phyloP scores from a whole-genome alignment of 2,329 filamentous ascomycete species.

The Diplodia corticola region DNA sequence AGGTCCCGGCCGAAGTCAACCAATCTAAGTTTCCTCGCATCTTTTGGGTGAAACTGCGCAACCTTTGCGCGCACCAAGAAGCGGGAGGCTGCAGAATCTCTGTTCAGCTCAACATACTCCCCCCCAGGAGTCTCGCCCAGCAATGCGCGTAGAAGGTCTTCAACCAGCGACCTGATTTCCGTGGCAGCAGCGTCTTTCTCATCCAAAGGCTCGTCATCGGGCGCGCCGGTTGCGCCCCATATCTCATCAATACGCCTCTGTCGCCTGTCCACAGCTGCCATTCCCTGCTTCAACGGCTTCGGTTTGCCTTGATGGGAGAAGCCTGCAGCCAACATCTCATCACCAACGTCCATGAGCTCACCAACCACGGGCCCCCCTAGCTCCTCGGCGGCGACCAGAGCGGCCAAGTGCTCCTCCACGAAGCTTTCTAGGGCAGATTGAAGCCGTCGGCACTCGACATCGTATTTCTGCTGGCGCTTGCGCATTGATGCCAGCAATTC shows the following conservation, averaged over 20 bases:
- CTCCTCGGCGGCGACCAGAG: slow-evolving; percentile 80
- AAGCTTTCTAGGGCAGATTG: slow-evolving; percentile 68
- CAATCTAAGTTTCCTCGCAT: slow-evolving; percentile 53
- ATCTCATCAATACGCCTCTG: slow-evolving; percentile 56
- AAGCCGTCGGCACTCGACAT: slow-evolving; percentile 61
- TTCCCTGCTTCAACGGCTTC: slow-evolving; percentile 41
- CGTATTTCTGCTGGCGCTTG: slow-evolving; percentile 60
- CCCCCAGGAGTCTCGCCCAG: slow-evolving; percentile 38
- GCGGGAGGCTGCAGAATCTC: slow-evolving; percentile 54
- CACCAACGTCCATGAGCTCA: slow-evolving; percentile 65
- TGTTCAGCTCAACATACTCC: slow-evolving; percentile 50
- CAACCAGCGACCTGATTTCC: slow-evolving; percentile 50
- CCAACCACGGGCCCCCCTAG: slow-evolving; percentile 81
- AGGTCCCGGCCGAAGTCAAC: slow-evolving; percentile 53
- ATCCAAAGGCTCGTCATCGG: slow-evolving; percentile 33
- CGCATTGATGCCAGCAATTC: slow-evolving; percentile 64
- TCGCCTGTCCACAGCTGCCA: slow-evolving; percentile 34
- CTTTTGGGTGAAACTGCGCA: slow-evolving; percentile 57
- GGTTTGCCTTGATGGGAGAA: slow-evolving; percentile 54
- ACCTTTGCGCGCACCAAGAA: slow-evolving; percentile 58
- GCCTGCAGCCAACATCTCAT: slow-evolving; percentile 55
- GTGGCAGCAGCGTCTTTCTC: slow-evolving; percentile 51
- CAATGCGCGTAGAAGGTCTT: slow-evolving; percentile 47
- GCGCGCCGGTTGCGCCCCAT: slow-evolving; percentile 37
- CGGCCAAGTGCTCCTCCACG: slow-evolving; percentile 67